These are phyloP conservation scores for Scedosporium dehoogii DNA, from an alignment of 2,329 filamentous ascomycete species.

Conservation along the genomic window DNA sequence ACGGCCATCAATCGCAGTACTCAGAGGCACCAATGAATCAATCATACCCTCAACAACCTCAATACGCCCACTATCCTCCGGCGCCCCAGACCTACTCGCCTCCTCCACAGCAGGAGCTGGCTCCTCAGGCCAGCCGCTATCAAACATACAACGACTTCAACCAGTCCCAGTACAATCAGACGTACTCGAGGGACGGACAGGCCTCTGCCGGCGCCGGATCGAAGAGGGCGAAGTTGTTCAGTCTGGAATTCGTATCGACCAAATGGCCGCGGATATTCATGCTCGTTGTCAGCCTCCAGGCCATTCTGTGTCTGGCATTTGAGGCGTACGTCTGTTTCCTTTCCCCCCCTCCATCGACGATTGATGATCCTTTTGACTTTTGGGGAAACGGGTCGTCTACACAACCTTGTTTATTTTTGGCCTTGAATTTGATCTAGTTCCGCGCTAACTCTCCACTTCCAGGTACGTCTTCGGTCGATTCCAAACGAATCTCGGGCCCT, in stretches of 20 bases:
- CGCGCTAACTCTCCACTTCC: conserved; percentile 5
- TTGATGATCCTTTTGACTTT: background rate
- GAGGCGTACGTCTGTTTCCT: conserved; percentile 59
- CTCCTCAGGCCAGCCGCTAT: background rate
- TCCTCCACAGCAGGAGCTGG: background rate
- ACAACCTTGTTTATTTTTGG: background rate
- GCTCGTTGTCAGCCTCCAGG: conserved; percentile 63
- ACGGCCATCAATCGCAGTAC: conserved; percentile 3
- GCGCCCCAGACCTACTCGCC: background rate
- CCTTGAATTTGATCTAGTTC: background rate
- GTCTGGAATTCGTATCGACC: conserved; percentile 67
- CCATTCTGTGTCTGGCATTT: conserved; percentile 68
- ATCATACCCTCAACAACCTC: conserved; percentile 17
- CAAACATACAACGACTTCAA: conserved; percentile 17
- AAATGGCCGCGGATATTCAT: conserved; percentile 87
- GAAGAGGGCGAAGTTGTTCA: conserved; percentile 16
- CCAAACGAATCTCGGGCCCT: conserved; percentile 48
- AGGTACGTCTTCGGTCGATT: conserved; percentile 89
- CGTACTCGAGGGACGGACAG: conserved; percentile 13
- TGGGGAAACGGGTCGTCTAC: background rate
- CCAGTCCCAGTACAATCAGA: conserved; percentile 20
- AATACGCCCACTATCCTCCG: conserved; percentile 12
- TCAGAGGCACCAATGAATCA: conserved; percentile 11
- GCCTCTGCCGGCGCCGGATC: conserved; percentile 22
- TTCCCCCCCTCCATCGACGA: background rate